These are phyloP conservation scores for Elaphomyces granulatus DNA, from an alignment of 495 filamentous ascomycete genomes.

Conservation along the genomic window DNA sequence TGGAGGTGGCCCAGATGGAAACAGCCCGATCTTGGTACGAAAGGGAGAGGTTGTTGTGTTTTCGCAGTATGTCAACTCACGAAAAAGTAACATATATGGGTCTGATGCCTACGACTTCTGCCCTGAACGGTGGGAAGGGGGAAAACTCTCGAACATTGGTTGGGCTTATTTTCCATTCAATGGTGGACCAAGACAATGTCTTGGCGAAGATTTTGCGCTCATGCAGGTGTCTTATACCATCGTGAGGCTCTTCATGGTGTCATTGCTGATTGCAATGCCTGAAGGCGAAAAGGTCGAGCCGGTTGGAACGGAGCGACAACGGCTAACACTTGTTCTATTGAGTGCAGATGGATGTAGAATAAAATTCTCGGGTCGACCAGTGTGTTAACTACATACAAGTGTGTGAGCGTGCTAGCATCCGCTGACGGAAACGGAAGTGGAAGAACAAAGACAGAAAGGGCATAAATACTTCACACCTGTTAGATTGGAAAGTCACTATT, in stretches of 20 bases:
- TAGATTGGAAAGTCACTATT: too few relatives aligned
- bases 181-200: conserved; percentile 34
- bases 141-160: conserved; percentile 13
- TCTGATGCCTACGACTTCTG: conserved; percentile 38
- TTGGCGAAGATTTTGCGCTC: conserved; percentile 27
- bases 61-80: conserved; percentile 12
- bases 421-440: too few relatives aligned
- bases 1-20: conserved; percentile 56
- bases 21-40: conserved; percentile 44
- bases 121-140: conserved; percentile 50
- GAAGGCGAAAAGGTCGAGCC: conserved; percentile 6
- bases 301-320: conserved; percentile 17
- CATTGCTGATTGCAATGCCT: conserved; percentile 16
- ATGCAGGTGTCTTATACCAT: conserved; percentile 26
- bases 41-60: conserved; percentile 32
- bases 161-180: conserved; percentile 61
- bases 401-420: too few relatives aligned
- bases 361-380: too few relatives aligned
- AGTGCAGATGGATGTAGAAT: conserved; percentile 21
- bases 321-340: conserved; percentile 16
- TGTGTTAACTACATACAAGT: too few relatives aligned
- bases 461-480: too few relatives aligned
- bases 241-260: conserved; percentile 23
- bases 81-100: conserved; percentile 40
- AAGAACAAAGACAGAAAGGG: too few relatives aligned